phyloP scores from a whole-genome alignment of 2,329 filamentous ascomycete species.

The Graphilbum fragrans region DNA sequence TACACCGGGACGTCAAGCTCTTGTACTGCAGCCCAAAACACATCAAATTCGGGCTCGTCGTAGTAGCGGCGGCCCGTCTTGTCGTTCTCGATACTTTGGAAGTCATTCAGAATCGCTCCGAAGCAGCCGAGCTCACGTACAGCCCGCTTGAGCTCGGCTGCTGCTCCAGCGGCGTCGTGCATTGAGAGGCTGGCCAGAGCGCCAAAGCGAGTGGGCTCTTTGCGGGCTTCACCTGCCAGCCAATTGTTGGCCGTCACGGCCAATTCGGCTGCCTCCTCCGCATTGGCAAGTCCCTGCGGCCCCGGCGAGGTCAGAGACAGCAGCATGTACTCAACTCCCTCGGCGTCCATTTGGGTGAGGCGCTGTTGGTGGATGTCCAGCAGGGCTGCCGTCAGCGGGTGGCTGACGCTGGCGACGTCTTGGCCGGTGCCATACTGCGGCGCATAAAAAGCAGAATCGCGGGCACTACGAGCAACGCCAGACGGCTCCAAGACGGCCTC shows the following conservation, averaged over 20 bases:
- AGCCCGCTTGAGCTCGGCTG: constrained; percentile 16
- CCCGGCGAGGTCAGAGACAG: constrained; percentile 21
- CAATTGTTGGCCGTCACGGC: constrained; percentile 20
- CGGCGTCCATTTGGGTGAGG: constrained; percentile 19
- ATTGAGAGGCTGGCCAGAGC: constrained; percentile 20
- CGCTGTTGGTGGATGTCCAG: constrained; percentile 19
- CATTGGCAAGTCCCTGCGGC: constrained; percentile 17
- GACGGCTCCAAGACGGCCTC: constrained; percentile 21
- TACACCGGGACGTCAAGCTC: constrained; percentile 21
- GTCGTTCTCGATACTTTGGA: constrained; percentile 12
- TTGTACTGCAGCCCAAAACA: constrained; percentile 20
- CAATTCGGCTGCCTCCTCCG: constrained; percentile 13
- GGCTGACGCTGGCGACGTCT: constrained; percentile 7
- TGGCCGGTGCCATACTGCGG: constrained; percentile 8
- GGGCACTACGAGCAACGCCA: constrained; percentile 16
- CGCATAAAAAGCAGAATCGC: constrained; percentile 17
- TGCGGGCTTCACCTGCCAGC: constrained; percentile 15
- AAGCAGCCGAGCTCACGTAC: constrained; percentile 20
- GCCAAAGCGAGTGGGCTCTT: constrained; percentile 18
- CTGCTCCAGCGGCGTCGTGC: constrained; percentile 18
- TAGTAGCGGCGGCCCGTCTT: constrained; percentile 19
- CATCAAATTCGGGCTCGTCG: constrained; percentile 16
- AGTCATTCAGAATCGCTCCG: constrained; percentile 22
- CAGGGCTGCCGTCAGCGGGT: constrained; percentile 15
- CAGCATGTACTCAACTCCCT: constrained; percentile 24